Evolutionary conservation across 352 stramenopile species (phyloP).

Genomic region (Plasmopara muralis): DNA sequence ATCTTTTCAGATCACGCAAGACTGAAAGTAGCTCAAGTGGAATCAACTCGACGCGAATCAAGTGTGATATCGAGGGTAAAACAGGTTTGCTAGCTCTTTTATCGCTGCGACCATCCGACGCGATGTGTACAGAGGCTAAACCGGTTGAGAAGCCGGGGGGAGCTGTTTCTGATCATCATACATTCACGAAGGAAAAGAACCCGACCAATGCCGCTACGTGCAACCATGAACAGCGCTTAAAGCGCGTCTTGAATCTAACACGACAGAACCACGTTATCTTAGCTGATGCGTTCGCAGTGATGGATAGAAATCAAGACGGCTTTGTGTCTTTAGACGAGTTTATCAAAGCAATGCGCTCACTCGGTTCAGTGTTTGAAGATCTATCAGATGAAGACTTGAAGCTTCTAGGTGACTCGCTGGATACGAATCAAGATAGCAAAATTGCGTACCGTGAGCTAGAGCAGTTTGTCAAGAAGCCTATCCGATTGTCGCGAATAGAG

Average conservation of each 20-base stretch:
- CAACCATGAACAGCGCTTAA: constrained; percentile 29
- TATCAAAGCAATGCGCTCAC: constrained; percentile 33
- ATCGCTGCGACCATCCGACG: constrained; percentile 25
- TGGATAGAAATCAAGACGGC: constrained; percentile 40
- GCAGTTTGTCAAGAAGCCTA: constrained; percentile 28
- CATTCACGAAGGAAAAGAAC: constrained; percentile 1
- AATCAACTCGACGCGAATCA: constrained; percentile 32
- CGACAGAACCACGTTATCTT: constrained; percentile 27
- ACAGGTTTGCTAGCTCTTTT: constrained; percentile 48
- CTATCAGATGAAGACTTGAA: constrained; percentile 33
- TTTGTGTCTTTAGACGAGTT: constrained; percentile 45
- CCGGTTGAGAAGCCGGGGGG: constrained; percentile 1
- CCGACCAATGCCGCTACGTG: background rate
- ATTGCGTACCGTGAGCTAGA: constrained; percentile 42
- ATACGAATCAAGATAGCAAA: constrained; percentile 41
- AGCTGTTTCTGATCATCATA: background rate
- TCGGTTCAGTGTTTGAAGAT: constrained; percentile 41
- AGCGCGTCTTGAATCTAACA: constrained; percentile 28
- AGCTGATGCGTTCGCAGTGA: constrained; percentile 32
- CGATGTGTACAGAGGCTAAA: background rate
- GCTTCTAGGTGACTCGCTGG: constrained; percentile 27
- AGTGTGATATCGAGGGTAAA: constrained; percentile 41
- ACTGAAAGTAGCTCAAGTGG: constrained; percentile 1
- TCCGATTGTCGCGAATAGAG: constrained; percentile 6
- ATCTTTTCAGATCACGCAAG: constrained; percentile 41